phyloP scores from a whole-genome alignment of 2,329 filamentous ascomycete genomes.

The Mycocentrospora acerina region DNA sequence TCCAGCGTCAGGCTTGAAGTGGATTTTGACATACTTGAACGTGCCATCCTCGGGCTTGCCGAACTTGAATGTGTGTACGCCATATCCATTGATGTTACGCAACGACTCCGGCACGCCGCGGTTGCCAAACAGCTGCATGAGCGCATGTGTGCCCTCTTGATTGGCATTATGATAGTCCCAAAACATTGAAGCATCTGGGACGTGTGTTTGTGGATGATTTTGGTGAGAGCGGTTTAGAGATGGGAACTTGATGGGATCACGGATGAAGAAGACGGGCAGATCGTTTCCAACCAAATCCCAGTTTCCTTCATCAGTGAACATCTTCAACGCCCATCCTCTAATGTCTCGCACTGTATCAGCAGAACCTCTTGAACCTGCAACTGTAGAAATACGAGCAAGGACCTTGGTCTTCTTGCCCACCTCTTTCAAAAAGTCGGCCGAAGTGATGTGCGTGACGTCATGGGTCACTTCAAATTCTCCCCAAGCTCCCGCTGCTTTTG shows the following conservation, averaged over 20 bases:
- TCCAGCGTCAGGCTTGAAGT: slow-evolving; percentile 53
- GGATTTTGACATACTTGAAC: slow-evolving; percentile 54
- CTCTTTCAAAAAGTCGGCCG: slow-evolving; percentile 55
- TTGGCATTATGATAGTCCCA: slow-evolving; percentile 49
- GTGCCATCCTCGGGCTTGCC: slow-evolving; percentile 44
- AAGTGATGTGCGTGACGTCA: slow-evolving; percentile 59
- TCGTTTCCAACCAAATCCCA: slow-evolving; percentile 53
- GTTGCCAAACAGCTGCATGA: slow-evolving; percentile 56
- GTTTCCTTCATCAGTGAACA: slow-evolving; percentile 57
- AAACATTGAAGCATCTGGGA: slow-evolving; percentile 41
- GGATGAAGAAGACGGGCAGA: slow-evolving; percentile 47
- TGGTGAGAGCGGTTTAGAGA: slow-evolving; percentile 42
- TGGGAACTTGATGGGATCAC: slow-evolving; percentile 48
- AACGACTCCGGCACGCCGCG: slow-evolving; percentile 52
- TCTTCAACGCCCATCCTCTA: slow-evolving; percentile 54
- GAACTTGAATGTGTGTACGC: slow-evolving; percentile 49
- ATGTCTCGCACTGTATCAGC: slow-evolving; percentile 53
- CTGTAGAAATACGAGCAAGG: slow-evolving; percentile 51
- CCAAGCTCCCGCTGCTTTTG: slow-evolving; percentile 59
- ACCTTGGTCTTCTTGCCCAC: slow-evolving; percentile 57
- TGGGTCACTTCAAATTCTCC: slow-evolving; percentile 63
- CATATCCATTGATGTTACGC: slow-evolving; percentile 50
- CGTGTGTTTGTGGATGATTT: slow-evolving; percentile 36
- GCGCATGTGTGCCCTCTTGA: slow-evolving; percentile 52
- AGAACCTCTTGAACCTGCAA: slow-evolving; percentile 49